Conservation (phyloP, 768 basidiomycete genomes). For the Boletales sp. region DNA sequence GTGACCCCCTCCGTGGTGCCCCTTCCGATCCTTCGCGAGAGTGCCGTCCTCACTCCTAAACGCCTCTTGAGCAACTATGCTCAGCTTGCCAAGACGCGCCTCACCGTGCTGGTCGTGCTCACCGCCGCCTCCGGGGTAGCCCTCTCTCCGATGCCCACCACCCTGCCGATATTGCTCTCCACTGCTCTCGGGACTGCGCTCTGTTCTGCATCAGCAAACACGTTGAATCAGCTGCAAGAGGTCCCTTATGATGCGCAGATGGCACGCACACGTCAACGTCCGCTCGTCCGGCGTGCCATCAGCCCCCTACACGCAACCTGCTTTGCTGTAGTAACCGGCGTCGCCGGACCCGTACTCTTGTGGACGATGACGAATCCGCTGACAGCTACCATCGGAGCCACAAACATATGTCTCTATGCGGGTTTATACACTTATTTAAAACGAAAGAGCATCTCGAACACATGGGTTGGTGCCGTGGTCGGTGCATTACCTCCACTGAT, state of each 20-base stretch:
- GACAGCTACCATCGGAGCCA: conserved; percentile 77
- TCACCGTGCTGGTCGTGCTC: conserved; percentile 81
- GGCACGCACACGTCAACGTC: conserved; percentile 82
- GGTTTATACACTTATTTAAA: conserved; percentile 93
- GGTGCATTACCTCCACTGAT: conserved; percentile 93
- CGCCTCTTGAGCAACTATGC: conserved; percentile 65
- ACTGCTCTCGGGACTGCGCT: conserved; percentile 88
- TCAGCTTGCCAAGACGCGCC: conserved; percentile 80
- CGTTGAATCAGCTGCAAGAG: conserved; percentile 93
- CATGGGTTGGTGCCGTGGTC: conserved; percentile 93
- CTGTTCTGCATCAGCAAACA: conserved; percentile 90
- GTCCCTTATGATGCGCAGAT: conserved; percentile 97
- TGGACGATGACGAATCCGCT: conserved; percentile 82
- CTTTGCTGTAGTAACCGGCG: conserved; percentile 75
- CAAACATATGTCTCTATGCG: conserved; percentile 87
- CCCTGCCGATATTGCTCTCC: conserved; percentile 78
- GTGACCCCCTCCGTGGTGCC: conserved; percentile 10
- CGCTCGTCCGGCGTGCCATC: conserved; percentile 83
- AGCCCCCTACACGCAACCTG: conserved; percentile 78
- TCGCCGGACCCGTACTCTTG: conserved; percentile 74
- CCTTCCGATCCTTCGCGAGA: conserved; percentile 32
- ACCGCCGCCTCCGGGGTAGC: conserved; percentile 93
- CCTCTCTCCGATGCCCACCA: conserved; percentile 82
- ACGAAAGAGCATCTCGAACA: conserved; percentile 76
- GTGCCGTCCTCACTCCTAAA: conserved; percentile 43